phyloP scores from a whole-genome alignment of 2,329 filamentous ascomycete species.

The Ophiostoma sp. region DNA sequence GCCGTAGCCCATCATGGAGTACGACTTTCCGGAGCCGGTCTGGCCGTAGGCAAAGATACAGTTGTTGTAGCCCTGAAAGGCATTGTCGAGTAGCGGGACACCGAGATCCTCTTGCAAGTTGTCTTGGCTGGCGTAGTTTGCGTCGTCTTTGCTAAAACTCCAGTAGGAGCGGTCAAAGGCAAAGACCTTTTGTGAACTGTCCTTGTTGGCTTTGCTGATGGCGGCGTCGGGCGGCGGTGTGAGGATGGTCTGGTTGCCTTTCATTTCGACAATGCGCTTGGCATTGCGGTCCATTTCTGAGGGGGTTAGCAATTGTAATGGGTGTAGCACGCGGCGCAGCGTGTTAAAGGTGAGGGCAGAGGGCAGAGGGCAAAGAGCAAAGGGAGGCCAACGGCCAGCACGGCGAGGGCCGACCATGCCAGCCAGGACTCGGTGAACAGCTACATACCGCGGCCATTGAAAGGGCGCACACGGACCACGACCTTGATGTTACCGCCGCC shows the following conservation, averaged over 20 bases:
- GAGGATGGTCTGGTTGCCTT: constrained; percentile 83
- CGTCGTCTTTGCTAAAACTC: constrained; percentile 75
- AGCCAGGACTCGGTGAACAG: background rate
- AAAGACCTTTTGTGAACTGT: constrained; percentile 68
- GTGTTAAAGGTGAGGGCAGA: background rate
- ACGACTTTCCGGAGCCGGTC: constrained; percentile 96
- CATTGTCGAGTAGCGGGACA: constrained; percentile 96
- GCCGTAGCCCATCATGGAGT: constrained; percentile 91
- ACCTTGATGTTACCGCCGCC: constrained; percentile 97
- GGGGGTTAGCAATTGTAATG: background rate
- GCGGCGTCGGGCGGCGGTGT: constrained; percentile 61
- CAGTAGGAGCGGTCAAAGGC: constrained; percentile 98
- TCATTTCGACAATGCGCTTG: constrained; percentile 98
- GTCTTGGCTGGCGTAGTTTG: constrained; percentile 85
- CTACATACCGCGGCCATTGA: constrained; percentile 80
- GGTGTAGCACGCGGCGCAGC: background rate
- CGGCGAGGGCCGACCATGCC: no score
- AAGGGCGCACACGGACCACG: constrained; percentile 91
- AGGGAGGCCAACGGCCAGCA: background rate
- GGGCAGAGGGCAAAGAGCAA: background rate
- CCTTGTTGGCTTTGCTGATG: constrained; percentile 61
- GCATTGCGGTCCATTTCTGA: constrained; percentile 82
- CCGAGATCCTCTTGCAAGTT: constrained; percentile 92
- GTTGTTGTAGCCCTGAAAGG: constrained; percentile 98
- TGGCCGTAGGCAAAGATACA: constrained; percentile 99